These are phyloP conservation scores for Monosporascus cannonballus DNA, from an alignment of 2,329 filamentous ascomycete genomes.

Conservation along the genomic window DNA sequence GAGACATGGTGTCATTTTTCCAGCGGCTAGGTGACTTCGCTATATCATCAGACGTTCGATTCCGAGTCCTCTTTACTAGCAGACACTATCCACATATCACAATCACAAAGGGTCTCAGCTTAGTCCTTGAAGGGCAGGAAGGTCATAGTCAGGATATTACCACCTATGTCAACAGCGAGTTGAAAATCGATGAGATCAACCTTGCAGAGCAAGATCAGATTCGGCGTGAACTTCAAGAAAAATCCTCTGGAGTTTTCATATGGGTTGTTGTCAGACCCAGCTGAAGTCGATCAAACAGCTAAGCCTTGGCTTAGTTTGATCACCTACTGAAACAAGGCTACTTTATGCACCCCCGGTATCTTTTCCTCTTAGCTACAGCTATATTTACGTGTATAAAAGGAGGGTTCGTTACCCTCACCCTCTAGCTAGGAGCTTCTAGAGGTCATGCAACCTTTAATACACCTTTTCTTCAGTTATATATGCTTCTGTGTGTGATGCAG, in stretches of 20 bases:
- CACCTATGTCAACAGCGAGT: conserved; percentile 26
- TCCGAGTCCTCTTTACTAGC: conserved; percentile 39
- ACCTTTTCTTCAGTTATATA: no score
- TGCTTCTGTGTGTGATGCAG: no score
- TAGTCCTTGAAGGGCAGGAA: conserved; percentile 28
- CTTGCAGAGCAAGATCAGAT: conserved; percentile 14
- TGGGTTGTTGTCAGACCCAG: no score
- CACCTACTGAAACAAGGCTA: no score
- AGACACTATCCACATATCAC: conserved; percentile 25
- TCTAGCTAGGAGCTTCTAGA: no score
- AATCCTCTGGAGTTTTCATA: conserved; percentile 36
- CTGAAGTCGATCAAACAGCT: no score
- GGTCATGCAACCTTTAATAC: no score
- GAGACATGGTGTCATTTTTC: conserved; percentile 38
- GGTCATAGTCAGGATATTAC: conserved; percentile 26
- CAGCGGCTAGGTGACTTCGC: conserved; percentile 29
- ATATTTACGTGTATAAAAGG: no score
- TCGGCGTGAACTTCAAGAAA: conserved; percentile 25
- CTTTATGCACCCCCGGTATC: no score
- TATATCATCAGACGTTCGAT: neutral
- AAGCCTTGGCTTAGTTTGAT: no score
- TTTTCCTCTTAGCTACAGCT: no score
- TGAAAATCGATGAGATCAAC: conserved; percentile 19
- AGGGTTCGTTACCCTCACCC: no score
- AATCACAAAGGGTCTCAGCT: conserved; percentile 21